Conservation (phyloP, 78 protist genomes). For the Dictyostelium brefeldianum region DNA sequence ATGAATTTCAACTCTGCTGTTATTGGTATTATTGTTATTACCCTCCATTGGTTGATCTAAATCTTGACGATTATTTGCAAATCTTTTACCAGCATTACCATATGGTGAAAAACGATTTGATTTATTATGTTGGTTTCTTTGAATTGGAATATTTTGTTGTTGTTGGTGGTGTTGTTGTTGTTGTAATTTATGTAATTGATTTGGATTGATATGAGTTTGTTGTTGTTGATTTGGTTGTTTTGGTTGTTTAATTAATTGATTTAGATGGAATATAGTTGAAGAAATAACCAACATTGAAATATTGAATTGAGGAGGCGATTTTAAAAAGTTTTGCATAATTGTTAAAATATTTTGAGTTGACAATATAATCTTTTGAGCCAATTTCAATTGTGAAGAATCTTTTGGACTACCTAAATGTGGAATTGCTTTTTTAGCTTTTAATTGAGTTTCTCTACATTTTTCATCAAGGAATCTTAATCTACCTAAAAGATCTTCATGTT, state of each 20-base stretch:
- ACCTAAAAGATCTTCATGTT: slow-evolving; percentile 18
- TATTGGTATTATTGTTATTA: neutral
- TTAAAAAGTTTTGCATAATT: slow-evolving; percentile 9
- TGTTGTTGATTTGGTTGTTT: neutral
- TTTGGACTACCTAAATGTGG: neutral
- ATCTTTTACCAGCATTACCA: neutral
- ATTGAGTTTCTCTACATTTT: slow-evolving; percentile 10
- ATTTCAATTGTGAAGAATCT: neutral
- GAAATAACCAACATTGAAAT: neutral
- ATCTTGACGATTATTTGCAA: neutral
- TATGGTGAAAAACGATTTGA: slow-evolving; percentile 23
- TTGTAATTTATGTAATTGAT: neutral
- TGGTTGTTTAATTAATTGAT: slow-evolving; percentile 20
- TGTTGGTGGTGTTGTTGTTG: neutral
- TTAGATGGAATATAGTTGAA: neutral
- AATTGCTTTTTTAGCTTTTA: slow-evolving; percentile 29
- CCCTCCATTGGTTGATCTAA: neutral
- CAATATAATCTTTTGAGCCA: neutral
- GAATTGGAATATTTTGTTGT: slow-evolving; percentile 5
- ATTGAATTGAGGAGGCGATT: slow-evolving; percentile 45
- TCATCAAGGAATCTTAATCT: slow-evolving; percentile 33
- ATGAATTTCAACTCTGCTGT: neutral
- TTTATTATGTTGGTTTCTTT: slow-evolving; percentile 12
- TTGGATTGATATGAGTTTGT: neutral
- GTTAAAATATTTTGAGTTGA: slow-evolving; percentile 16